Base-by-base conservation (phyloP, 441 rosid genomes). In the Pelargonium cotyledonis region DNA sequence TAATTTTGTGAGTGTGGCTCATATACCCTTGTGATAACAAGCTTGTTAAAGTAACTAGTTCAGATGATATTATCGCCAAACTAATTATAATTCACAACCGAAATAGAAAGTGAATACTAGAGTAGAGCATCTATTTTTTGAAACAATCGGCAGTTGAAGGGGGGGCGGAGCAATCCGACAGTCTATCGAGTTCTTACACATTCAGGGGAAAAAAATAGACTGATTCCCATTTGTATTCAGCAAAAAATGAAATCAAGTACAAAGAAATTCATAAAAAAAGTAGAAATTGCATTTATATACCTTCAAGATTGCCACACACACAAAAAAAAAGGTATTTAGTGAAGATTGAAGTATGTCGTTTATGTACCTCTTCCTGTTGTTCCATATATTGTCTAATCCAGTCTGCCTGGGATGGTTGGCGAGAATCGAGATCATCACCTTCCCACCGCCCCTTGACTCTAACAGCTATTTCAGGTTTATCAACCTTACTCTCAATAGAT, bases 371-470 rank as follows among this genome's bases (percentile, higher is more conserved):
- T 78, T 91, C 97, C 63, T 88, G 88, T 61, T 87, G 92, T 76
- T 78, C 80, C 89, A 94, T 74, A 80, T 91, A 91, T 77, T 83
- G 91, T 72, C 88, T 81, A 69, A 89, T 94, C 97, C 97, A 94
- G 79, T 91, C 97, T 58, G 93, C 92, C 77, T 94, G 98, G 0
- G 93, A 89, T 51, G 78, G 85, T 72, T 89, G 83, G 67, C 76
- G 78, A 14, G 80, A 77, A 75, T 78, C 84, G 35, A 89, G 72
- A 74, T 76, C 73, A 73, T 80, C 84, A 62, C 84, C 83, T 58
- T 73, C 87, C 62, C 75, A 69, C 67, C 73, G 76, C 23, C 74
- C 80, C 85, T 86, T 89, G 65, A 79, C 79, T 74, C 78, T 78
- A 79, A 89, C 83, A 58, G 86, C 81, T 75, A 83, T 78, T 61